Base-by-base conservation (phyloP, 768 basidiomycete species). In the Cantharellus anzutake region DNA sequence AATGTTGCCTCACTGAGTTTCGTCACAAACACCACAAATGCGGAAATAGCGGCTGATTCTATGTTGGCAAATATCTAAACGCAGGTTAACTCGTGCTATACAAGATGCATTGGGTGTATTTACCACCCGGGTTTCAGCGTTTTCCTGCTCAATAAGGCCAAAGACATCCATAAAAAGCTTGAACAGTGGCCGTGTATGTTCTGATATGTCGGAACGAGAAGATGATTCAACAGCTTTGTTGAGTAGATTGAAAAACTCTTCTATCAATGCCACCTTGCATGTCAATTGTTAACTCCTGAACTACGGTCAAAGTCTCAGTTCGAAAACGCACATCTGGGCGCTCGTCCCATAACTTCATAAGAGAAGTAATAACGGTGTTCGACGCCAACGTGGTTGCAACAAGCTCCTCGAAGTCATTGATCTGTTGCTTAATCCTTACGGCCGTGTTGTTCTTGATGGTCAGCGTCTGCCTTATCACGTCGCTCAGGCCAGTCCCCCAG, bases 1-100 rank as follows among this genome's bases (percentile, higher is more conserved):
- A 99, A 98, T 0, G 84, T 78, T 0, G 80, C 80, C 65, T 98
- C 96, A 66, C 93, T 96, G 58, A 99, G 74, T 70, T 97, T 97
- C 59, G 89, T 80, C 5, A 92, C 86, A 4, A 97, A 73, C 69
- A 94, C 88, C 5, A 83, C 76, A 76, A 96, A 97, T 0, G 92
- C 83, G 1, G 76, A 68, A 60, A 87, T 79, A 5, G 80, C 72
- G 41, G 66, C 66, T 59, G 65, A 63, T 61, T 71, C 70, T 42
- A 72, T 70, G 68, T 4, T 68, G 64, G 68, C 82, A 78, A 57
- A 39, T 37, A 39, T 37, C 5, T 29, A 20, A 38, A 14, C 42
- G 39, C 51, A 4, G 37, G 3, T 34, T 42, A 14, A 55, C 7
- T 11, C 2, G 11, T n/a, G 34, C 7, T 55, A 11, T 11, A 55